Percentiles rank a stretch among this genome's conserved stretches.
phyloP scores from a whole-genome alignment of 2,329 filamentous ascomycete species.

The Verticillium longisporum region DNA sequence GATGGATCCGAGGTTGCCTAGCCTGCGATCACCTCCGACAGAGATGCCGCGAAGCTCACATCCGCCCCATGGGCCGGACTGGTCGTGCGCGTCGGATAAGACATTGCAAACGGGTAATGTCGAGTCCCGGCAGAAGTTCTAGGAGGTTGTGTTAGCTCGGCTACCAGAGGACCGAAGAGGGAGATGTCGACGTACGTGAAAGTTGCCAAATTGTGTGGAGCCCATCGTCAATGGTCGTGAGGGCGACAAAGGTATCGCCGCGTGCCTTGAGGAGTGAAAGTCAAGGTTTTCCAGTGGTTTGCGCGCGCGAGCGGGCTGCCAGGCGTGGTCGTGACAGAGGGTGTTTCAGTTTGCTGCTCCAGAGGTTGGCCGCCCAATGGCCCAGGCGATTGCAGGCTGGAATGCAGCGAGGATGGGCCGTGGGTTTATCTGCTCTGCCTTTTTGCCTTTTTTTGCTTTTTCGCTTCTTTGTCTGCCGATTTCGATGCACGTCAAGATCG shows the following conservation, averaged over 20 bases:
- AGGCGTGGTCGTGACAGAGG: background rate
- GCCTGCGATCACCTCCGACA: constrained; percentile 55
- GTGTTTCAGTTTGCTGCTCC: background rate
- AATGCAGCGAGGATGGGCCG: background rate
- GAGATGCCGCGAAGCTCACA: constrained; percentile 72
- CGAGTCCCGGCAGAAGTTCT: constrained; percentile 80
- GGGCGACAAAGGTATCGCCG: background rate
- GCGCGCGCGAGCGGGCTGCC: background rate
- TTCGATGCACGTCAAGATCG: background rate
- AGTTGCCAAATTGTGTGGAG: constrained; percentile 56
- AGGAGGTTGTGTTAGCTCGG: constrained; percentile 15
- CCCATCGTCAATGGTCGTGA: constrained; percentile 38
- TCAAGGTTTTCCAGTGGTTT: background rate
- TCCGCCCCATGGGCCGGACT: constrained; percentile 55
- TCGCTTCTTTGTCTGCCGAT: background rate
- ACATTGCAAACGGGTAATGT: constrained; percentile 83
- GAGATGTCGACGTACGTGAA: constrained; percentile 34
- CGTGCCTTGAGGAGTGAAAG: background rate
- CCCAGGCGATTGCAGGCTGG: background rate
- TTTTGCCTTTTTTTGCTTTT: no score
- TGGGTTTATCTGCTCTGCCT: background rate
- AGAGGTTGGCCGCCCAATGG: background rate
- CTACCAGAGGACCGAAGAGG: background rate
- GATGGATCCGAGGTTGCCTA: constrained; percentile 92
- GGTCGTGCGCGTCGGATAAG: constrained; percentile 53